These are phyloP conservation scores for Betula pendula DNA, from an alignment of 306 rosid species.

Conservation along the genomic window DNA sequence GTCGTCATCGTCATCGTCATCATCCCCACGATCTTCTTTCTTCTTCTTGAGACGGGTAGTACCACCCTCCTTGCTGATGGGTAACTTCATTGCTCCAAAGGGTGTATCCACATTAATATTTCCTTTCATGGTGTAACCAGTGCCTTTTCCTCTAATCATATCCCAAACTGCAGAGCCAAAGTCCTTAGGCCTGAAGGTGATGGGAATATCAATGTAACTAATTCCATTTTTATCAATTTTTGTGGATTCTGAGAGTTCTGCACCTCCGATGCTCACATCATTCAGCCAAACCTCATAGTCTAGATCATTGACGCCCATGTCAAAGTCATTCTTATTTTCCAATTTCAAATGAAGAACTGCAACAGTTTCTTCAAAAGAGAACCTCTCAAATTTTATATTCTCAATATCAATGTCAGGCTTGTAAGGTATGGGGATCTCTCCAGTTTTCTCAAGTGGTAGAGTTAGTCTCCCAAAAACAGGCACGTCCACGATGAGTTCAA, in stretches of 20 bases:
- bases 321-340: conserved; percentile 95
- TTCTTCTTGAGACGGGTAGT: conserved; percentile 86
- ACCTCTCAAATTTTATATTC: conserved; percentile 66
- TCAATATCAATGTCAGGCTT: conserved; percentile 93
- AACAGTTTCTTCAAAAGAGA: conserved; percentile 85
- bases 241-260: conserved; percentile 64
- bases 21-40: conserved; percentile 63
- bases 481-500: conserved; percentile 82
- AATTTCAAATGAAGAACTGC: conserved; percentile 83
- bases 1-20: conserved; percentile 37
- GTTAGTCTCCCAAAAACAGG: conserved; percentile 86
- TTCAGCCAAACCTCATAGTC: conserved; percentile 89
- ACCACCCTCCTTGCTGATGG: conserved; percentile 88
- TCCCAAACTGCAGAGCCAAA: conserved; percentile 96
- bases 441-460: conserved; percentile 82
- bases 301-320: conserved; percentile 65
- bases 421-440: conserved; percentile 93
- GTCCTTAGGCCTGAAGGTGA: conserved; percentile 91
- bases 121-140: conserved; percentile 81
- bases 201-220: conserved; percentile 60
- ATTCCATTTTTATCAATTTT: conserved; percentile 64
- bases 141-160: conserved; percentile 95
- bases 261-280: conserved; percentile 75
- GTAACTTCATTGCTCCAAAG: conserved; percentile 89
- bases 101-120: conserved; percentile 82